A percentile compares a stretch with the other conserved stretches of the same genome.
Evolutionary conservation across 768 basidiomycete genomes (phyloP).

Genomic region (Tephrocybe sp.): DNA sequence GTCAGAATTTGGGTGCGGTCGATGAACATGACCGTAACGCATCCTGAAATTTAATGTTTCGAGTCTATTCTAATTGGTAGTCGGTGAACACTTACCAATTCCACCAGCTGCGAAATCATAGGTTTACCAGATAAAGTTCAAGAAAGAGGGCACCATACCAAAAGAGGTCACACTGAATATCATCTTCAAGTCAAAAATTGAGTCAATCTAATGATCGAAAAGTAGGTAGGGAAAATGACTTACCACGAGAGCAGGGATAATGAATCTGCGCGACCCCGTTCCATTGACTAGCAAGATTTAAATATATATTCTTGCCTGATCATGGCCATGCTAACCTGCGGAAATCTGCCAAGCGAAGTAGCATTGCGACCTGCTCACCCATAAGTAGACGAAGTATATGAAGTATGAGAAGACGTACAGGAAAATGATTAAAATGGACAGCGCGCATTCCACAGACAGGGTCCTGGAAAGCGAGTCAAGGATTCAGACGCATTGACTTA

Average conservation of each 20-base stretch:
- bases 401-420: constrained; percentile 21
- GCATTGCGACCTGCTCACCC: constrained; percentile 30
- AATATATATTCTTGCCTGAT: background rate
- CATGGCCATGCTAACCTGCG: constrained; percentile 18
- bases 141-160: background rate
- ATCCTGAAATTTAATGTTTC: background rate
- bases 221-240: background rate
- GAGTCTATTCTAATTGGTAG: too few species aligned
- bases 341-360: constrained; percentile 35
- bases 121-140: background rate
- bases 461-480: constrained; percentile 22
- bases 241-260: constrained; percentile 16
- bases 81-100: background rate
- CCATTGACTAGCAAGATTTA: background rate
- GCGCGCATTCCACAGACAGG: constrained; percentile 31
- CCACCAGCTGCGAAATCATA: background rate
- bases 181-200: constrained; percentile 1
- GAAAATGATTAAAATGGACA: constrained; percentile 34
- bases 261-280: constrained; percentile 1
- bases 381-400: background rate
- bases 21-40: constrained; percentile 4
- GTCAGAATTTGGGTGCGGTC: constrained; percentile 15
- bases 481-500: background rate
- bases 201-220: background rate
- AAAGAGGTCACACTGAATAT: constrained; percentile 5